Conservation (phyloP, 768 basidiomycete genomes). For the Tricholoma bakamatsutake region DNA sequence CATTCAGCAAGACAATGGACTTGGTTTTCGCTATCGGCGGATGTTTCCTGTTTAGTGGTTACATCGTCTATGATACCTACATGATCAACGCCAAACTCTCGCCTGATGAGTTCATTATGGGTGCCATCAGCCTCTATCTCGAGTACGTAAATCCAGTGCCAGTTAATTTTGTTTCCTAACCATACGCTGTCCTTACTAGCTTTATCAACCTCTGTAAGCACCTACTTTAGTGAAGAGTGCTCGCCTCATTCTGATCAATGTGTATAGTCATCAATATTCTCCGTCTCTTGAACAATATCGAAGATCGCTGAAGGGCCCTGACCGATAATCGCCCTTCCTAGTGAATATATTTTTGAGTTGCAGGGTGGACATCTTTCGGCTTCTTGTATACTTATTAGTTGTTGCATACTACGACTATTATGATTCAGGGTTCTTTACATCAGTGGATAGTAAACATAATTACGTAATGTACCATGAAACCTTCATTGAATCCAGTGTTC, state of each 20-base stretch:
- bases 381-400: constrained; percentile 5
- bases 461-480: no score
- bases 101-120: constrained; percentile 92
- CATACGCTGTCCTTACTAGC: constrained; percentile 30
- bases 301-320: constrained; percentile 33
- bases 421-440: neutral
- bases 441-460: no score
- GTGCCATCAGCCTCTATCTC: constrained; percentile 87
- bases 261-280: constrained; percentile 75
- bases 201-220: constrained; percentile 83
- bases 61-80: constrained; percentile 89
- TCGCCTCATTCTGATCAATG: constrained; percentile 4
- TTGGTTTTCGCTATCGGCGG: constrained; percentile 75
- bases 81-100: constrained; percentile 82
- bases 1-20: constrained; percentile 78
- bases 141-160: constrained; percentile 51
- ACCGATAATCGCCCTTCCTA: neutral
- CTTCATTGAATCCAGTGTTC: no score
- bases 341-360: neutral
- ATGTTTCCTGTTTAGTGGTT: constrained; percentile 82
- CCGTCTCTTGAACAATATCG: constrained; percentile 63
- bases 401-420: neutral
- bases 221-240: neutral
- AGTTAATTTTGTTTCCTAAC: constrained; percentile 10
- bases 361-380: neutral